These are phyloP conservation scores for Pontederia paniculata DNA, from an alignment of 176 grass and related monocot species.

Conservation along the genomic window DNA sequence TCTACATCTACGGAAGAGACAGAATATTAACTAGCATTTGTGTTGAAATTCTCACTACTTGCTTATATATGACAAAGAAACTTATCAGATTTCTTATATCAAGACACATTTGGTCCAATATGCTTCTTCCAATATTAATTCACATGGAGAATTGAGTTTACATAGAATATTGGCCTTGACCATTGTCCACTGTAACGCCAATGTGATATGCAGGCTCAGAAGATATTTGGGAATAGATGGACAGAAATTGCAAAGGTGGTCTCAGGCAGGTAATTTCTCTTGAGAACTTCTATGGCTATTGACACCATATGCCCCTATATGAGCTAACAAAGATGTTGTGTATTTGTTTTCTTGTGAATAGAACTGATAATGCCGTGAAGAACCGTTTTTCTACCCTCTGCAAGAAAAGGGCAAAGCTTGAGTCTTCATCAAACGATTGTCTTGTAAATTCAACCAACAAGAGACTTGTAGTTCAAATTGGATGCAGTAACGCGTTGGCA, in stretches of 20 bases:
- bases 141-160: not conserved
- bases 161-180: not conserved
- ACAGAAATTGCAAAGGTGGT: constrained; percentile 99
- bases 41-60: too few species aligned
- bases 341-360: constrained; percentile 4
- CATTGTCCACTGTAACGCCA: not conserved
- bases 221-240: constrained; percentile 85
- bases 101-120: too few species aligned
- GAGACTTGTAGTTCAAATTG: constrained; percentile 35
- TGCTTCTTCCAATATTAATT: not conserved
- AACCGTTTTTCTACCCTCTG: constrained; percentile 84
- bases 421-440: constrained; percentile 43
- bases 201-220: constrained; percentile 64
- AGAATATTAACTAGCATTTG: too few species aligned
- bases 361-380: constrained; percentile 95
- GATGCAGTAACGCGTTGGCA: constrained; percentile 23
- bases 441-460: constrained; percentile 49
- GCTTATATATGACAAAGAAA: too few species aligned
- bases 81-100: too few species aligned
- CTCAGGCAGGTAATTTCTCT: constrained; percentile 62
- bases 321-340: not conserved
- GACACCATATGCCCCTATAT: too few species aligned
- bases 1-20: too few species aligned
- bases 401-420: constrained; percentile 72
- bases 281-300: constrained; percentile 2